A percentile compares a stretch with the other conserved stretches of the same genome.
Conservation (phyloP, 2,329 filamentous ascomycete genomes). For the Ophiostoma novo-ulmi region DNA sequence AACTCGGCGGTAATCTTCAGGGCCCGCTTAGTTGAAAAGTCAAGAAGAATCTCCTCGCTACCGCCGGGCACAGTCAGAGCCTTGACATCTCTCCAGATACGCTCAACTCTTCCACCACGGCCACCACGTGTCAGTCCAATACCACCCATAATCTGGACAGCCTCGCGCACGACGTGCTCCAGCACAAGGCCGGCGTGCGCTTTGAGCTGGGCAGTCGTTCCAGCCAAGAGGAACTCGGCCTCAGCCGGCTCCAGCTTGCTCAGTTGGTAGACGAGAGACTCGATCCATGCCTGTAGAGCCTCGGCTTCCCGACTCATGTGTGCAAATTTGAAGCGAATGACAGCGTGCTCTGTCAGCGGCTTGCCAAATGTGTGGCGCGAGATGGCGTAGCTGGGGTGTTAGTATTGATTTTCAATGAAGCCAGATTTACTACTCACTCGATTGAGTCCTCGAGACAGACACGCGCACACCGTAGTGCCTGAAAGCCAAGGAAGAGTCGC, state of each 20-base stretch:
- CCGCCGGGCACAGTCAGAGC: neutral
- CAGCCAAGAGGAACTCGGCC: neutral
- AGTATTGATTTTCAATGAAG: neutral
- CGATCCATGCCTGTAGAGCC: neutral
- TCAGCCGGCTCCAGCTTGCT: neutral
- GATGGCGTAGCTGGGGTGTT: neutral
- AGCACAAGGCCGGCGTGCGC: neutral
- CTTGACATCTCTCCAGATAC: conserved; percentile 2
- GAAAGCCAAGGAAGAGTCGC: conserved; percentile 5
- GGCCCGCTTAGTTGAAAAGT: neutral
- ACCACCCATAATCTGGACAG: neutral
- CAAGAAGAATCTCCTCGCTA: neutral
- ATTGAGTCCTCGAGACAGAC: neutral
- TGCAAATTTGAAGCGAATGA: conserved; percentile 6
- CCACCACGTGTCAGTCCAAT: neutral
- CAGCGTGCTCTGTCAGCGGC: neutral
- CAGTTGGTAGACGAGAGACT: neutral
- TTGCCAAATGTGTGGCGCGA: neutral
- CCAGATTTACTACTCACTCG: neutral
- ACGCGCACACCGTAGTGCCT: neutral
- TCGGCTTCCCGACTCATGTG: neutral
- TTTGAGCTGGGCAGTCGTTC: neutral
- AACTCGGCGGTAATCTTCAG: neutral
- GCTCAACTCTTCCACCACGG: neutral
- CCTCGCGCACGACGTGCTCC: neutral